Conservation (phyloP, 23 red algal genomes). For the Gracilaria domingensis region DNA sequence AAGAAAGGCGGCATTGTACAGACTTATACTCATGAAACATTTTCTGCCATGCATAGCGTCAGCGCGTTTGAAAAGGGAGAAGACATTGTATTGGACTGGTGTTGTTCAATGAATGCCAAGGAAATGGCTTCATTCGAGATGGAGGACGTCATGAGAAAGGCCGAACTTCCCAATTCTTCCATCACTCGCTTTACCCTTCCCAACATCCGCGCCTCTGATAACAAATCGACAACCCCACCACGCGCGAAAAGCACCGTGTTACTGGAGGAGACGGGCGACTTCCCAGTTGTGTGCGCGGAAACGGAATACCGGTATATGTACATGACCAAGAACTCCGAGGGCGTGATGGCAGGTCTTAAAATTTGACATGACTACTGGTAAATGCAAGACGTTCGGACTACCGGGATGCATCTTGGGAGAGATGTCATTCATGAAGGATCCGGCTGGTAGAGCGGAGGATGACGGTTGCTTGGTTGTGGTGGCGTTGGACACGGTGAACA, state of each 20-base stretch:
- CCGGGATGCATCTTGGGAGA: conserved; percentile 27
- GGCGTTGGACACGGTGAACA: conserved; percentile 14
- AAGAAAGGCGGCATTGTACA: neutral
- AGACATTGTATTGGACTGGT: neutral
- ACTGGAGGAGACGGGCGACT: neutral
- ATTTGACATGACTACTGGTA: neutral
- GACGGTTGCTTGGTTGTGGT: conserved; percentile 60
- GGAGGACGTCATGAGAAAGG: neutral
- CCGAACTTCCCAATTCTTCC: neutral
- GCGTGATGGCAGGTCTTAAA: neutral
- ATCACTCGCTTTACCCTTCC: neutral
- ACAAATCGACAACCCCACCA: neutral
- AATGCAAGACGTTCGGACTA: neutral
- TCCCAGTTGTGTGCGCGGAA: no score
- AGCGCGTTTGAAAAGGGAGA: conserved; percentile 11
- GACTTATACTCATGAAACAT: neutral
- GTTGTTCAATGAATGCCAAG: neutral
- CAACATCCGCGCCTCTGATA: neutral
- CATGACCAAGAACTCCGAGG: neutral
- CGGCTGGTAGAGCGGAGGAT: conserved; percentile 41
- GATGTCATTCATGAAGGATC: conserved; percentile 34
- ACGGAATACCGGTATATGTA: conserved; percentile 6
- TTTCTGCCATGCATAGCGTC: conserved; percentile 13
- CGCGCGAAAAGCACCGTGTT: neutral
- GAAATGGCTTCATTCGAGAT: neutral